phyloP scores from a whole-genome alignment of 2,329 filamentous ascomycete genomes.

The Aureobasidium pullulans region DNA sequence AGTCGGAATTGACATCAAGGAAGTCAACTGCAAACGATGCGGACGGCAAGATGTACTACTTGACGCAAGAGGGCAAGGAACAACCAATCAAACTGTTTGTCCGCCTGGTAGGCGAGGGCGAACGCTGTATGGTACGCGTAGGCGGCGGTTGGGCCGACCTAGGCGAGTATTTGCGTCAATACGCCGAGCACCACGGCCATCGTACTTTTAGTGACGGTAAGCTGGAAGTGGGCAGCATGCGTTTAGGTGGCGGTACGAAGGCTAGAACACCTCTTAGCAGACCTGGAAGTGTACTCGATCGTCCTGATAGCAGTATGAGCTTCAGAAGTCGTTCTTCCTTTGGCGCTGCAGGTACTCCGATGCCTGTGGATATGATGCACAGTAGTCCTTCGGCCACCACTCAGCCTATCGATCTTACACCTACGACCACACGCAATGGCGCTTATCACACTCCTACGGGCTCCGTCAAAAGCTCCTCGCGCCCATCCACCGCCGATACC shows the following conservation, averaged over 20 bases:
- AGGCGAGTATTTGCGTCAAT: slow-evolving; percentile 89
- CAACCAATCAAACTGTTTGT: slow-evolving; percentile 93
- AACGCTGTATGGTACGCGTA: slow-evolving; percentile 95
- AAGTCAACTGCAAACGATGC: slow-evolving; percentile 22
- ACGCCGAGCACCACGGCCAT: slow-evolving; percentile 85
- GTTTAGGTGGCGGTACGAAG: neutral
- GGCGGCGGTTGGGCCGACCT: slow-evolving; percentile 98
- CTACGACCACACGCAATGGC: neutral
- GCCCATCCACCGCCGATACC: slow-evolving; percentile 14
- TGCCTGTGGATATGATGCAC: neutral
- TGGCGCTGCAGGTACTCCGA: neutral
- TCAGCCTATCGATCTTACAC: neutral
- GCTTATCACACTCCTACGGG: neutral
- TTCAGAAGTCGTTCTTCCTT: slow-evolving; percentile 7
- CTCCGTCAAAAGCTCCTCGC: slow-evolving; percentile 11
- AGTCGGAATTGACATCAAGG: neutral
- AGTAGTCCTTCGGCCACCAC: neutral
- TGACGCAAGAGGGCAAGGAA: slow-evolving; percentile 74
- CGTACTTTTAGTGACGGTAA: slow-evolving; percentile 50
- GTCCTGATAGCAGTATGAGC: slow-evolving; percentile 15
- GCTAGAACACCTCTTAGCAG: slow-evolving; percentile 8
- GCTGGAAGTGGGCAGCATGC: slow-evolving; percentile 36
- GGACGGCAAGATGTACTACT: slow-evolving; percentile 87
- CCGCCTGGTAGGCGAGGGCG: slow-evolving; percentile 82
- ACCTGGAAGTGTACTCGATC: slow-evolving; percentile 11